These are phyloP conservation scores for Acrocalymma vagum DNA, from an alignment of 2,329 filamentous ascomycete genomes.

Conservation along the genomic window DNA sequence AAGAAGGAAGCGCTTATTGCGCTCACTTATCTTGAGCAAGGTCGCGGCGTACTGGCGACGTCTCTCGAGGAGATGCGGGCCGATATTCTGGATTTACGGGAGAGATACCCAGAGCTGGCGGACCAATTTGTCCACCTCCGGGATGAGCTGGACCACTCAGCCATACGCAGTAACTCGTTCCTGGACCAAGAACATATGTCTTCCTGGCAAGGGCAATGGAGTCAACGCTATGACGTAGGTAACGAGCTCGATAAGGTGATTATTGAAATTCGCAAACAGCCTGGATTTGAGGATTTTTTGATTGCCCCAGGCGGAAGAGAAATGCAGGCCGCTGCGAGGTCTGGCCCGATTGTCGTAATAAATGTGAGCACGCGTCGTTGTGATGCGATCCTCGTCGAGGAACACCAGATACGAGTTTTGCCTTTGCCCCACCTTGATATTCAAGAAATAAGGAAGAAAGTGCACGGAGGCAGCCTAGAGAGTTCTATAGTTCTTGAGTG, in stretches of 20 bases:
- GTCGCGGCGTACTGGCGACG: no score
- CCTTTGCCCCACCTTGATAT: conserved; percentile 1
- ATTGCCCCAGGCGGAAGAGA: background rate
- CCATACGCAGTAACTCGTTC: no score
- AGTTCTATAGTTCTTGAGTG: conserved; percentile 28
- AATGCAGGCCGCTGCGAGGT: conserved; percentile 1
- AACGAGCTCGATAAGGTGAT: conserved; percentile 1
- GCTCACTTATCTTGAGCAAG: no score
- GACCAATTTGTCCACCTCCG: background rate
- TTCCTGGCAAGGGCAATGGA: background rate
- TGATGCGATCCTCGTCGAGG: conserved; percentile 7
- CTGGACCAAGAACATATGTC: background rate
- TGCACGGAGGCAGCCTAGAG: background rate
- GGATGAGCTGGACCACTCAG: conserved; percentile 1
- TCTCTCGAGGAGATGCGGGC: conserved; percentile 2
- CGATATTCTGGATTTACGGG: background rate
- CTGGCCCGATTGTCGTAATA: conserved; percentile 5
- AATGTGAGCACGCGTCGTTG: conserved; percentile 3
- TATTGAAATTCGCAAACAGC: conserved; percentile 1
- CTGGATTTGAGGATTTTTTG: conserved; percentile 4
- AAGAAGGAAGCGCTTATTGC: no score
- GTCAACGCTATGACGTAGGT: background rate
- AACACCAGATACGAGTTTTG: background rate
- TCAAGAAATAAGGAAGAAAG: background rate
- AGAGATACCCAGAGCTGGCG: background rate